Conservation (phyloP, 805 yeast species). For the Monosporozyma servazzii region DNA sequence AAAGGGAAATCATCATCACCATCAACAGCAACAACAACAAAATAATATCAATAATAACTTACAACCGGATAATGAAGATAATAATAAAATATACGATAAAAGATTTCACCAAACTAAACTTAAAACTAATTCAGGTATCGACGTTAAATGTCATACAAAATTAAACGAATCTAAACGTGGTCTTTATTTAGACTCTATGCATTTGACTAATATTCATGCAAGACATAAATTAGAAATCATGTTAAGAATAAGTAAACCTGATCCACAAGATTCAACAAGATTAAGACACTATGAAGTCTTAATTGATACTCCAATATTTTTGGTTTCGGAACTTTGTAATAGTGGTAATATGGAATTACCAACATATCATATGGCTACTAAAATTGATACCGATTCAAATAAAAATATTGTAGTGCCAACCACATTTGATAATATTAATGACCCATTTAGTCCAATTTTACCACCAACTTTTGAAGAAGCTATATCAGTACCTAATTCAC, state of each 20-base stretch:
- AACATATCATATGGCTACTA: conserved; percentile 26
- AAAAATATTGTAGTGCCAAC: conserved; percentile 10
- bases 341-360: conserved; percentile 33
- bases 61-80: background rate
- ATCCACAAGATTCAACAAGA: conserved; percentile 36
- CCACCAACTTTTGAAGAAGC: conserved; percentile 64
- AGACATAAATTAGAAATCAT: conserved; percentile 62
- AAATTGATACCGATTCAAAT: conserved; percentile 6
- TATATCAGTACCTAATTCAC: conserved; percentile 37
- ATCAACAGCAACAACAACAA: background rate
- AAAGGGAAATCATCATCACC: conserved; percentile 7
- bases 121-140: conserved; percentile 14
- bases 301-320: conserved; percentile 63
- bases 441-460: background rate
- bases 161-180: conserved; percentile 23
- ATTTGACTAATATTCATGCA: conserved; percentile 51
- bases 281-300: conserved; percentile 73
- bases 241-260: conserved; percentile 57
- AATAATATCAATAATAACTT: too few relatives aligned
- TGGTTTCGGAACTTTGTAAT: conserved; percentile 37
- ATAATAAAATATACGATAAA: background rate
- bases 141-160: conserved; percentile 15
- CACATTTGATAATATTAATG: conserved; percentile 4
- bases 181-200: conserved; percentile 50
- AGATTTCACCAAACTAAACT: conserved; percentile 12